Base-by-base conservation (phyloP, 2,329 filamentous ascomycete species). In the Cladosporium colombiae region DNA sequence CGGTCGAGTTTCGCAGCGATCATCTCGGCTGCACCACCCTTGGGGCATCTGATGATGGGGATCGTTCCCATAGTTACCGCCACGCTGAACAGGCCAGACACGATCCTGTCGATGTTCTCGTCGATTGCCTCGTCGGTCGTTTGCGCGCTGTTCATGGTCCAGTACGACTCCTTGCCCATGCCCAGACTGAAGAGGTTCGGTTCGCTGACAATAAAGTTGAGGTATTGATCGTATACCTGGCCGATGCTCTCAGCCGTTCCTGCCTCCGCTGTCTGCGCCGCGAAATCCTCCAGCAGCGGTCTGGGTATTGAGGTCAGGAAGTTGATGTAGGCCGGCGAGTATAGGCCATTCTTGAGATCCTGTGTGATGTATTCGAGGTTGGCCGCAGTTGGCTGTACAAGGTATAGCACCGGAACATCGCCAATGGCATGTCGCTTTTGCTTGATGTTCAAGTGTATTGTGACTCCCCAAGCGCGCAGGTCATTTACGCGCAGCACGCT, bases 1-100 rank as follows among this genome's bases (percentile, higher is more conserved):
- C 95, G 89, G 77, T 99, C 95, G 27, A 99, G 87, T 75, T 96
- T 97, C 16, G 91, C 91, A 16, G 93, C 91, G 70, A 99, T 96
- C 83, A 97, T 90, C 76, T 98, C 94, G 16, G 95, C 94, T 3
- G 95, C 92, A 40, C 92, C 93, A 59, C 90, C 92, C 76, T 95
- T 97, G 7, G 95, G 93, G 75, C 92, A 97, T 70, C 95, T 86
- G 74, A 99, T 98, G 71, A 99, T 93, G 7, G 95, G 95, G 71
- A 99, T 97, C 2, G 93, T 89, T 67, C 91, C 91, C 92, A 97
- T 97, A 5, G 95, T 99, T n/a, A 96, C 95, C 67, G 95, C 90
- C 58, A 99, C 95, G 69, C 93, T 97, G 80, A 98, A 99, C n/a
- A 99, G 82, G 0, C 95, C 95, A 73, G 91, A 96, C 60, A 99